Base-by-base conservation (phyloP, 805 yeast species). In the Starmerella scarabaei region DNA sequence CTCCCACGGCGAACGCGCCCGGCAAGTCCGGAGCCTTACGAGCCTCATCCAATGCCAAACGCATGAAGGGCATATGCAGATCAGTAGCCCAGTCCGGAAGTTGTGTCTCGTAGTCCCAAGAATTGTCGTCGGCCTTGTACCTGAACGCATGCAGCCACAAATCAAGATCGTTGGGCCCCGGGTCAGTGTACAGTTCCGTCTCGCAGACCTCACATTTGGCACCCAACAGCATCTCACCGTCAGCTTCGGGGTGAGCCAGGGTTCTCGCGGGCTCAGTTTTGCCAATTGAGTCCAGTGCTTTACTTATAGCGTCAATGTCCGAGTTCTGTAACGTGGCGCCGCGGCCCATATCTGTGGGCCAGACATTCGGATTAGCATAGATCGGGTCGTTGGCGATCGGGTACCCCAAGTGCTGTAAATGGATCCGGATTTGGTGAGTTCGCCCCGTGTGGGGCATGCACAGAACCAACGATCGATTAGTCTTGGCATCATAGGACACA, bases 1-100 rank as follows among this genome's bases (percentile, higher is more conserved):
- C 93, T 5, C 98, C 98, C n/a, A 91, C 97, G 47, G 86, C 75
- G 56, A 80, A 88, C 18, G 94, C 95, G 0, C 94, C 80, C 26
- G 72, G 72, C 0, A 93, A 80, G 19, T 79, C 80, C 3, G 73
- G 83, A 54, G 95, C 83, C 53, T 80, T 78, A 19, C 68, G 63
- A 0, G 97, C 97, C 53, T 81, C 75, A 21, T 68, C 69, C 11
- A 91, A 58, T 0, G 97, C 96, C 45, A 73, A 34, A 40, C 71
- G 65, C 96, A 91, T 85, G 56, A 63, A 77, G 38, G 63, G 61
- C 16, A 63, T 56, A 46, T 76, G 79, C 0, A 71, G 64, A 5
- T 63, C 72, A 4, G 73, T 36, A 0, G 94, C 94, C 95, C 95
- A 85, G 3, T 71, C 74, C 0, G 96, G 96, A 31, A 75, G 65